A percentile compares a stretch with the other conserved stretches of the same genome.
phyloP scores from a whole-genome alignment of 257 asterid genomes.

The Solanum peruvianum region DNA sequence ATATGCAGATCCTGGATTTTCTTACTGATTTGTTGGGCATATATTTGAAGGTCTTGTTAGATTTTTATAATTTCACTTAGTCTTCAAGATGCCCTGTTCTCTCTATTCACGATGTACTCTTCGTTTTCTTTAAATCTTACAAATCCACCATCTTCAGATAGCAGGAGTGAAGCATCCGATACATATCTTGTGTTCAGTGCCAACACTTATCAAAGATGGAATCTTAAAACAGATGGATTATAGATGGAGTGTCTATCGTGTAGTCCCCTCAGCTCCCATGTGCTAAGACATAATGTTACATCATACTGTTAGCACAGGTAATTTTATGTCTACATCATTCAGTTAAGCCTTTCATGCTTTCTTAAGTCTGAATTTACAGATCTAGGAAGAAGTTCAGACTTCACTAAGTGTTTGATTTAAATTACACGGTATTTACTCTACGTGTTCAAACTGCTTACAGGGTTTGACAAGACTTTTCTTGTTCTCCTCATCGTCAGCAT shows the following conservation, averaged over 20 bases:
- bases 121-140: neutral
- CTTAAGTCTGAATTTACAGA: neutral
- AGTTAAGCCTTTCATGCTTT: neutral
- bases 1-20: neutral
- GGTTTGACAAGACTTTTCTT: conserved; percentile 87
- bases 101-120: neutral
- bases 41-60: neutral
- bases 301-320: conserved; percentile 35
- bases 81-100: neutral
- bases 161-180: conserved; percentile 29
- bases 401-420: neutral
- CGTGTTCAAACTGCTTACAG: conserved; percentile 16
- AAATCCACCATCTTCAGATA: conserved; percentile 28
- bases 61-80: neutral
- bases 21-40: neutral
- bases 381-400: neutral
- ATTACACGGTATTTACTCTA: neutral
- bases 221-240: conserved; percentile 42
- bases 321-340: neutral
- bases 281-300: conserved; percentile 21
- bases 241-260: conserved; percentile 49
- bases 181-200: conserved; percentile 77
- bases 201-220: conserved; percentile 47
- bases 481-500: conserved; percentile 77
- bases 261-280: conserved; percentile 42